phyloP scores from a whole-genome alignment of 441 rosid species.

The Manihot esculenta region DNA sequence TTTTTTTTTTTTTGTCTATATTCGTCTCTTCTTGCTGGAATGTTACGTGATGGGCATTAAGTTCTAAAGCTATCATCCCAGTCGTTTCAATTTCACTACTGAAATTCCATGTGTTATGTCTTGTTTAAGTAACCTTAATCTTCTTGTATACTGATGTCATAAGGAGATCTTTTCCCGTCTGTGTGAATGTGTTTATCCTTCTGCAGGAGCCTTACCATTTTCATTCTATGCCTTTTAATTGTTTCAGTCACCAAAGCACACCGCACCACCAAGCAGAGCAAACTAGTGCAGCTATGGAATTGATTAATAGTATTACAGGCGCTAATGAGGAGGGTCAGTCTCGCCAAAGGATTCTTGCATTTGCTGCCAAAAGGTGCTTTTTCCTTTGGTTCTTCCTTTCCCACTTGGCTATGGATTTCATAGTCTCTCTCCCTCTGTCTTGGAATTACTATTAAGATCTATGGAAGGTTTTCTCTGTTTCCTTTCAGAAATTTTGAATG shows the following conservation, averaged over 20 bases:
- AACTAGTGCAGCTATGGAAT: conserved; percentile 79
- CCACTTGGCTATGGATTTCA: too few relatives aligned
- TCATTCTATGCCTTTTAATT: conserved; percentile 11
- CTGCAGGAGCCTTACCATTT: not conserved
- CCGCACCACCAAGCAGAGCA: conserved; percentile 54
- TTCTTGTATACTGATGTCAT: not conserved
- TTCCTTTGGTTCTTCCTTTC: not conserved
- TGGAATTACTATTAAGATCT: too few relatives aligned
- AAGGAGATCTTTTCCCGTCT: not conserved
- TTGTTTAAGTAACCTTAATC: not conserved
- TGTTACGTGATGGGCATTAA: not conserved
- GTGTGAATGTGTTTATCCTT: not conserved
- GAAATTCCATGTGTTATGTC: not conserved
- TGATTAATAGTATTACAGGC: conserved; percentile 81
- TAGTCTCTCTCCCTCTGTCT: too few relatives aligned
- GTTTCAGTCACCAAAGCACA: conserved; percentile 62
- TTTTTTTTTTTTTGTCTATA: not conserved
- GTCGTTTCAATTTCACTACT: not conserved
- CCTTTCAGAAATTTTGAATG: not conserved
- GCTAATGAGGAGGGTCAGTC: conserved; percentile 94
- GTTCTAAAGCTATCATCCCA: not conserved
- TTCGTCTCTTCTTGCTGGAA: not conserved
- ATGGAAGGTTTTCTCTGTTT: not conserved
- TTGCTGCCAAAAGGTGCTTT: conserved; percentile 90
- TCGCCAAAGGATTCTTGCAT: conserved; percentile 94